phyloP scores from a whole-genome alignment of 257 asterid species.

The Solanum sejunctum region DNA sequence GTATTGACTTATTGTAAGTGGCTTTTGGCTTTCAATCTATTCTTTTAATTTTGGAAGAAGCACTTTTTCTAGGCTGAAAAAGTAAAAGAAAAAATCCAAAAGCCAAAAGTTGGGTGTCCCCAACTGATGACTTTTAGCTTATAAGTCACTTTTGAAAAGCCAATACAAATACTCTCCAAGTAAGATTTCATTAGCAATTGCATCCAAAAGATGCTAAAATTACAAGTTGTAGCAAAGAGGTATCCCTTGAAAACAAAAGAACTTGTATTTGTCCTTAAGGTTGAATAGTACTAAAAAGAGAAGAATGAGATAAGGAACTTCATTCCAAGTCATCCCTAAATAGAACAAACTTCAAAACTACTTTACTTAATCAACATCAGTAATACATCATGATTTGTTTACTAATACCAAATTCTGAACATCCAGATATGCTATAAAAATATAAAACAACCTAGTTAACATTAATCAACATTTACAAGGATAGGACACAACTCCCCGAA shows the following conservation, averaged over 20 bases:
- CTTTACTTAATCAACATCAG: background rate
- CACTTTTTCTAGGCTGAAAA: too few relatives aligned
- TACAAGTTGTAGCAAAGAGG: background rate
- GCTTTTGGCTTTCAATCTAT: too few relatives aligned
- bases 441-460: background rate
- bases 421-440: background rate
- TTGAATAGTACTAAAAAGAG: background rate
- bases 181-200: background rate
- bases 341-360: background rate
- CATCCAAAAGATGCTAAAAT: background rate
- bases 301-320: background rate
- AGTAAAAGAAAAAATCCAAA: too few relatives aligned
- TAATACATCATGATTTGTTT: background rate
- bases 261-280: background rate
- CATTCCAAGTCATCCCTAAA: background rate
- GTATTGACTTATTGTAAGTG: too few relatives aligned
- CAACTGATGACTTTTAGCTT: too few relatives aligned
- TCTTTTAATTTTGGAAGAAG: too few relatives aligned
- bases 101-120: too few relatives aligned
- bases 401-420: background rate
- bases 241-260: background rate
- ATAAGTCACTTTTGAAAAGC: too few relatives aligned
- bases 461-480: background rate
- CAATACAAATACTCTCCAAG: too few relatives aligned
- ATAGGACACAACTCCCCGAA: background rate